phyloP scores from a whole-genome alignment of 2,329 filamentous ascomycete species.

The Microsporum ferrugineum region DNA sequence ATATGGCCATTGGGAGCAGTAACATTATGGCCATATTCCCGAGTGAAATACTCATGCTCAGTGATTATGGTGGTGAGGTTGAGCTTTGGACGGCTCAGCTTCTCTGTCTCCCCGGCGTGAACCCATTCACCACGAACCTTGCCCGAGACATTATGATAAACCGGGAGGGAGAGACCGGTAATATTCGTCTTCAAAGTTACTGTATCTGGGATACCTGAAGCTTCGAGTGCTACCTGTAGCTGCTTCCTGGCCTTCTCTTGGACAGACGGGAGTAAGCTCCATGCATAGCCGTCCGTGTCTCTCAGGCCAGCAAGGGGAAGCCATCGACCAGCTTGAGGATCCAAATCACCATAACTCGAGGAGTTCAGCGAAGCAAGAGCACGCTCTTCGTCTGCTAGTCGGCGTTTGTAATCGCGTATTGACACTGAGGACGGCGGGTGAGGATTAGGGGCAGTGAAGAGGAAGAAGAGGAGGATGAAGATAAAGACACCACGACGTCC shows the following conservation, averaged over 20 bases:
- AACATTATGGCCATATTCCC: slow-evolving; percentile 66
- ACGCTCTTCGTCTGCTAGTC: slow-evolving; percentile 41
- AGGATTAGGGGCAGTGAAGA: slow-evolving; percentile 41
- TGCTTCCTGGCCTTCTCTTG: slow-evolving; percentile 53
- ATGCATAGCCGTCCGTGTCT: slow-evolving; percentile 61
- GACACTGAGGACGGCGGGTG: slow-evolving; percentile 31
- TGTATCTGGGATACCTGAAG: slow-evolving; percentile 19
- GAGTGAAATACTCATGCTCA: slow-evolving; percentile 53
- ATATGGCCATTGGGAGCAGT: slow-evolving; percentile 62
- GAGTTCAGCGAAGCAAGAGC: slow-evolving; percentile 41
- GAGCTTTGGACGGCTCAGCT: slow-evolving; percentile 37
- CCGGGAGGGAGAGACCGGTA: slow-evolving; percentile 36
- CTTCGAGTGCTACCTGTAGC: slow-evolving; percentile 26
- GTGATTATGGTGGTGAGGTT: slow-evolving; percentile 57
- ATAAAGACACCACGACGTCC: slow-evolving; percentile 40
- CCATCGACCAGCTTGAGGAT: slow-evolving; percentile 36
- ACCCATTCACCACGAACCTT: slow-evolving; percentile 67
- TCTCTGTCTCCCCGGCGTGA: slow-evolving; percentile 39
- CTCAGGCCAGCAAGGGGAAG: slow-evolving; percentile 70
- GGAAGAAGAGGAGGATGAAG: slow-evolving; percentile 42
- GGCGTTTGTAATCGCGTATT: slow-evolving; percentile 35
- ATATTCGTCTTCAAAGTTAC: slow-evolving; percentile 21
- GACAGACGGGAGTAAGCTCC: slow-evolving; percentile 60
- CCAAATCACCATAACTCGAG: slow-evolving; percentile 43
- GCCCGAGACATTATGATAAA: slow-evolving; percentile 72